Evolutionary conservation across 2,329 filamentous ascomycete genomes (phyloP), one percentile per base, ranked within the genome.

Genomic region (Fusarium decemcellulare): DNA sequence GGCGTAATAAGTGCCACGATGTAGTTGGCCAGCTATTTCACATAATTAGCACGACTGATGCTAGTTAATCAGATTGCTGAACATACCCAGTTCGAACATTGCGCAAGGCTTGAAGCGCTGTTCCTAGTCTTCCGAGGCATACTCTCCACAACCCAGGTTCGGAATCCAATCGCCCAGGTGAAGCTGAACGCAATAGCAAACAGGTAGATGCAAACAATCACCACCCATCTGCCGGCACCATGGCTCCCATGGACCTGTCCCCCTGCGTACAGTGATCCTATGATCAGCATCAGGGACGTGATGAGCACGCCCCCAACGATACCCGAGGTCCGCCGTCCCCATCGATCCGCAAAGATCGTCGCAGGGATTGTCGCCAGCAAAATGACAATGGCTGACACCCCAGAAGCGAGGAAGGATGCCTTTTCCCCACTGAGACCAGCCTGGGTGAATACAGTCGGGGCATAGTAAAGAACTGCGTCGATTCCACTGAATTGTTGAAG

Each of bases 401-500:
- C 88, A 0, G 88, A 90, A 0, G 88, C 88, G 12, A 90, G 79
- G 61, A 90, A 87, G 0, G 83, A 85, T 2, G 85, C 83, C 59
- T 84, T 81, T 11, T 84, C 80, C 2, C 84, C 85, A 8, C 81
- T 78, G 3, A 91, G 81, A 0, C 89, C 89, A 0, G 89, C 88
- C 59, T 89, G 86, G 18, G 83, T 80, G 68, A 91, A 91, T 0
- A 91, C 77, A 0, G 87, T 79, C 0, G 90, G 89, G 0, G 88
- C 87, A 59, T 91, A 91, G 65, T 88, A 90, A 3, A 90, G 78
- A 0, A 91, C 84, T 1, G 87, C 88, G 39, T 91, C 88, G 40
- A 91, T 90, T 0, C 89, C 88, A 16, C 81, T 85, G 11, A 90
- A 80, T 50, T 91, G 89, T 61, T 89, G 85, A 79, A 89, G 85